These are phyloP conservation scores for Rhizophora apiculata DNA, from an alignment of 345 rosid species.

Conservation along the genomic window DNA sequence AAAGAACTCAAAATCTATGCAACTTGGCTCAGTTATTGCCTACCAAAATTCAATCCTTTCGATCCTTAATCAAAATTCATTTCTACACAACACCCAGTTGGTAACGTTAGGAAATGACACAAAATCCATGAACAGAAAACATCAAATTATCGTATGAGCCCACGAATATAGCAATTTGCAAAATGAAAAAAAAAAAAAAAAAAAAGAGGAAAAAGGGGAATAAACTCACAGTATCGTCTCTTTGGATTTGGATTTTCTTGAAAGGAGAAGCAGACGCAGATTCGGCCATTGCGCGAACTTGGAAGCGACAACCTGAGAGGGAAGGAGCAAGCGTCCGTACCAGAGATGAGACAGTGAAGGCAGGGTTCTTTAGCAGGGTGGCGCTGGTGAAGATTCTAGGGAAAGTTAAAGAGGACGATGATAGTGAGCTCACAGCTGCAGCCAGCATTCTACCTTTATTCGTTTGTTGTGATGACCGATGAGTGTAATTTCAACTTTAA, in stretches of 20 bases:
- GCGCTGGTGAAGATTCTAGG: conserved; percentile 34
- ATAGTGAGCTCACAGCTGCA: conserved; percentile 4
- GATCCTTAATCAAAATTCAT: neutral
- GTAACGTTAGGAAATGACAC: neutral
- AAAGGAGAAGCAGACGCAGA: conserved; percentile 43
- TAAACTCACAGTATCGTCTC: conserved; percentile 70
- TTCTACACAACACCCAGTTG: neutral
- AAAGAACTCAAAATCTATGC: neutral
- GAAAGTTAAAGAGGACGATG: conserved; percentile 11
- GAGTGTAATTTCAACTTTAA: too few relatives aligned
- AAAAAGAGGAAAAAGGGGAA: neutral
- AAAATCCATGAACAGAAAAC: neutral
- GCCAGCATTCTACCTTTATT: too few relatives aligned
- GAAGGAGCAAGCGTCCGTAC: conserved; percentile 21
- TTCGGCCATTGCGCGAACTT: conserved; percentile 70
- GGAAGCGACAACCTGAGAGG: conserved; percentile 25
- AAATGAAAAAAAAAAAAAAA: neutral
- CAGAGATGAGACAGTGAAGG: neutral
- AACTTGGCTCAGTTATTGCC: too few relatives aligned
- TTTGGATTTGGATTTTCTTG: conserved; percentile 75
- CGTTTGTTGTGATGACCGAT: too few relatives aligned
- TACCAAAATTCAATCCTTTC: too few relatives aligned
- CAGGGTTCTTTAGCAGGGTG: conserved; percentile 8
- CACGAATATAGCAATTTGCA: too few relatives aligned
- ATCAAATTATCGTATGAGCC: neutral